Evolutionary conservation across 2,329 filamentous ascomycete genomes (phyloP).

Genomic region (Aspergillus unguis): DNA sequence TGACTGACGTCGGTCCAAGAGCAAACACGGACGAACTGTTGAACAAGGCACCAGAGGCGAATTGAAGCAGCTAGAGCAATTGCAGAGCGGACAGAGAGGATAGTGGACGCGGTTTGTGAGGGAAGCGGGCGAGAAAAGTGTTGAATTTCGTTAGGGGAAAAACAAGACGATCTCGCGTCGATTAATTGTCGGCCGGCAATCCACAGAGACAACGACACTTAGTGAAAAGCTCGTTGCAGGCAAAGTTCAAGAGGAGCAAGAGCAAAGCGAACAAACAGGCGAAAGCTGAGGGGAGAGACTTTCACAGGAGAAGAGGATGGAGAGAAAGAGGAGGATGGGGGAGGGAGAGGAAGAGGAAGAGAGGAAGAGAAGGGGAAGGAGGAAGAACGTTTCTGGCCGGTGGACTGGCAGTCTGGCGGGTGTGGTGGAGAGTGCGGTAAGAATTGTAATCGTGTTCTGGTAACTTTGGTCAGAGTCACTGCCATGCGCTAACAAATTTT

Average conservation of each 20-base stretch:
- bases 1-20: slow-evolving; percentile 6
- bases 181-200: slow-evolving; percentile 22
- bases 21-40: slow-evolving; percentile 7
- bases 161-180: slow-evolving; percentile 23
- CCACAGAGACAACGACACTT: slow-evolving; percentile 46
- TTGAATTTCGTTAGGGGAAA: slow-evolving; percentile 13
- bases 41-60: slow-evolving; percentile 8
- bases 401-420: neutral
- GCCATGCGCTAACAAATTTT: slow-evolving; percentile 2
- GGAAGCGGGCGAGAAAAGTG: slow-evolving; percentile 4
- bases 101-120: slow-evolving; percentile 7
- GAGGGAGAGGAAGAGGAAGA: slow-evolving; percentile 8
- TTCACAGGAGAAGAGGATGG: slow-evolving; percentile 28
- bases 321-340: slow-evolving; percentile 10
- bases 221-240: slow-evolving; percentile 50
- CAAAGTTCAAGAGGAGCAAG: slow-evolving; percentile 16
- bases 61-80: slow-evolving; percentile 10
- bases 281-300: slow-evolving; percentile 46
- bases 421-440: neutral
- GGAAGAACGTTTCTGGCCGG: slow-evolving; percentile 4
- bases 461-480: slow-evolving; percentile 1
- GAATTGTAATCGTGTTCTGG: neutral
- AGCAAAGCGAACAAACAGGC: slow-evolving; percentile 13
- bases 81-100: slow-evolving; percentile 11
- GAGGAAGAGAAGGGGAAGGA: slow-evolving; percentile 8